Percentiles rank a stretch among this genome's conserved stretches.
phyloP scores from a whole-genome alignment of 2,329 filamentous ascomycete species.

The Bipolaris zeicola region DNA sequence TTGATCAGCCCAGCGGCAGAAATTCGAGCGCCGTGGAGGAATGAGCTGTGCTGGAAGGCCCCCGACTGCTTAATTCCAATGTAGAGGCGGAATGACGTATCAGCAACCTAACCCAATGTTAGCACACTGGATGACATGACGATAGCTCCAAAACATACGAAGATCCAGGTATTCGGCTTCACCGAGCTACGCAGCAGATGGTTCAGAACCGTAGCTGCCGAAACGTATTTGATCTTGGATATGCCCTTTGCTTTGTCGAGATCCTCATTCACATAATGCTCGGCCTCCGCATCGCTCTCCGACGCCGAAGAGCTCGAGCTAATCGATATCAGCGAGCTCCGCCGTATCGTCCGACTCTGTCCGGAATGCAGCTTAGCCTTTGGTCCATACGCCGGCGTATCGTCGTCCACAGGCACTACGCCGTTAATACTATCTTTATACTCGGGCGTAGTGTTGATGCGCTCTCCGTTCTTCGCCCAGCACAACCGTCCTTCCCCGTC shows the following conservation, averaged over 20 bases:
- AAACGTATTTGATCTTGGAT: conserved; percentile 69
- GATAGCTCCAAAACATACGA: conserved; percentile 55
- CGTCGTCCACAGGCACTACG: conserved; percentile 53
- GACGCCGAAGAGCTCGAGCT: conserved; percentile 48
- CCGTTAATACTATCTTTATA: conserved; percentile 81
- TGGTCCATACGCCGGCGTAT: conserved; percentile 50
- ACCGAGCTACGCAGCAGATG: conserved; percentile 78
- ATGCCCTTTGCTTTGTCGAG: conserved; percentile 66
- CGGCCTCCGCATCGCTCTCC: conserved; percentile 64
- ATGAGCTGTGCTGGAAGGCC: conserved; percentile 89
- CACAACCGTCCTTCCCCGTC: conserved; percentile 76
- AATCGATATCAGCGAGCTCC: conserved; percentile 31
- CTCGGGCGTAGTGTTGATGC: conserved; percentile 75
- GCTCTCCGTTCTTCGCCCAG: conserved; percentile 81
- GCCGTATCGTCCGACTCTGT: conserved; percentile 29
- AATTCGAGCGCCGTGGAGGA: conserved; percentile 81
- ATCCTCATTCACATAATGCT: conserved; percentile 69
- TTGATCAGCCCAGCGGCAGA: conserved; percentile 83
- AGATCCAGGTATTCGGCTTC: conserved; percentile 91
- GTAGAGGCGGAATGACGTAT: conserved; percentile 83
- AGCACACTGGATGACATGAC: neutral
- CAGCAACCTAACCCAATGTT: conserved; percentile 59
- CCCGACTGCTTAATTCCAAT: conserved; percentile 89
- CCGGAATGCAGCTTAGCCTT: conserved; percentile 31
- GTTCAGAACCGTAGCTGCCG: conserved; percentile 75